phyloP scores from a whole-genome alignment of 2,329 filamentous ascomycete genomes.

The Ophiobolus disseminans region DNA sequence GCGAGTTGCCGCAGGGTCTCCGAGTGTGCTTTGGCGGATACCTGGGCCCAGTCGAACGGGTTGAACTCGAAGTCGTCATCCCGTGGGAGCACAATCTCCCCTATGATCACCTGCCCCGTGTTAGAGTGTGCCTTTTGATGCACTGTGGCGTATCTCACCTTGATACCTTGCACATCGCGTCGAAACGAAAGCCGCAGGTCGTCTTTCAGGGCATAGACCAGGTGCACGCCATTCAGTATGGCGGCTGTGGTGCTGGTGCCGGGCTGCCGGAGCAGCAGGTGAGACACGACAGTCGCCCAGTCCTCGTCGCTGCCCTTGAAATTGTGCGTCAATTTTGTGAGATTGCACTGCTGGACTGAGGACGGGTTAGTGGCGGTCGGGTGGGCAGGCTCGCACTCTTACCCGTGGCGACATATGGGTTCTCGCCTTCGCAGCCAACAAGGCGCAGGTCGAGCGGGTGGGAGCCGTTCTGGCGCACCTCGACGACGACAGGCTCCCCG shows the following conservation, averaged over 20 bases:
- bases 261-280: slow-evolving; percentile 60
- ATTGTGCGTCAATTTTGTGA: slow-evolving; percentile 39
- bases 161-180: slow-evolving; percentile 9
- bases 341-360: slow-evolving; percentile 44
- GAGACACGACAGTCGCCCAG: slow-evolving; percentile 69
- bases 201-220: slow-evolving; percentile 63
- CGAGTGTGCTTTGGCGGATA: slow-evolving; percentile 60
- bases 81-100: slow-evolving; percentile 65
- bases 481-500: slow-evolving; percentile 65
- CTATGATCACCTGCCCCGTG: slow-evolving; percentile 61
- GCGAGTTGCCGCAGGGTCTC: slow-evolving; percentile 56
- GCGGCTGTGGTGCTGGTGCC: slow-evolving; percentile 52
- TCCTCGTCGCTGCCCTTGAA: slow-evolving; percentile 58
- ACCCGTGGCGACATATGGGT: slow-evolving; percentile 66
- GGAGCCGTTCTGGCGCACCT: slow-evolving; percentile 61
- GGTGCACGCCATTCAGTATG: slow-evolving; percentile 62
- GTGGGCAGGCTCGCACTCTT: slow-evolving; percentile 48
- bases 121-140: background rate
- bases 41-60: slow-evolving; percentile 73
- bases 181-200: slow-evolving; percentile 63
- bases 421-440: slow-evolving; percentile 71
- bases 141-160: slow-evolving; percentile 2
- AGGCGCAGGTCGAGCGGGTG: slow-evolving; percentile 70
- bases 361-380: slow-evolving; percentile 30
- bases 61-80: slow-evolving; percentile 67